phyloP scores from a whole-genome alignment of 1,284 basidiomycete genomes.

The Serendipita sp. region DNA sequence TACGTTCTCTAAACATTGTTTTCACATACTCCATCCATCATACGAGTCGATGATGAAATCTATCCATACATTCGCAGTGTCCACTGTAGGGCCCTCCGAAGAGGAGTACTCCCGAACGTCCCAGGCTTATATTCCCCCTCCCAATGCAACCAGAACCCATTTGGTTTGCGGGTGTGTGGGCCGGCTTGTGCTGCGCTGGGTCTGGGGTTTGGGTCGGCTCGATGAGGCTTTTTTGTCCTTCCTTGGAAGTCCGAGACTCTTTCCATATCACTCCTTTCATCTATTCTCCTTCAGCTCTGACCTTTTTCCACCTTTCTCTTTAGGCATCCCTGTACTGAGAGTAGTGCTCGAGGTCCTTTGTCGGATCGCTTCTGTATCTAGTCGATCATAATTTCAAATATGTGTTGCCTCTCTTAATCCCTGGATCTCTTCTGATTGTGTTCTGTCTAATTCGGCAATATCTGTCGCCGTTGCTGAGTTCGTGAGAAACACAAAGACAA shows the following conservation, averaged over 20 bases:
- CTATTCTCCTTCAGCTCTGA: no score
- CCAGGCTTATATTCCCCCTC: slow-evolving; percentile 47
- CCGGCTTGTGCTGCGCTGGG: slow-evolving; percentile 44
- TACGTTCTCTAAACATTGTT: background rate
- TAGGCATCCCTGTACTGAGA: no score
- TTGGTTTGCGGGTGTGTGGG: slow-evolving; percentile 41
- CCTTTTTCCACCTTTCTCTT: no score
- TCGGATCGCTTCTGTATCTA: no score
- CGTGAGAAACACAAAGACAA: no score
- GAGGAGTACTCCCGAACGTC: slow-evolving; percentile 51
- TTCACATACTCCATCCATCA: slow-evolving; percentile 15
- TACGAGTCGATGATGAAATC: slow-evolving; percentile 39
- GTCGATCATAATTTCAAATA: no score
- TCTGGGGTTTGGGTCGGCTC: slow-evolving; percentile 40
- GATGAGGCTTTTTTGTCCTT: slow-evolving; percentile 48
- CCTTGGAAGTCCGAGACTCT: slow-evolving; percentile 58
- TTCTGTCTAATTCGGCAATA: no score
- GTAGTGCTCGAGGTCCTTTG: no score
- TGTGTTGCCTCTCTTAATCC: no score
- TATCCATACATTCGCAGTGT: slow-evolving; percentile 62
- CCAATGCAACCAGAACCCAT: slow-evolving; percentile 46
- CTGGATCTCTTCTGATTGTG: no score
- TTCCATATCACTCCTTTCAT: slow-evolving; percentile 20
- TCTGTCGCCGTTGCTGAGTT: no score
- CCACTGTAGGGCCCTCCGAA: slow-evolving; percentile 50